These are phyloP conservation scores for Sabuloglossum arenarium DNA, from an alignment of 495 filamentous ascomycete species.

Conservation along the genomic window DNA sequence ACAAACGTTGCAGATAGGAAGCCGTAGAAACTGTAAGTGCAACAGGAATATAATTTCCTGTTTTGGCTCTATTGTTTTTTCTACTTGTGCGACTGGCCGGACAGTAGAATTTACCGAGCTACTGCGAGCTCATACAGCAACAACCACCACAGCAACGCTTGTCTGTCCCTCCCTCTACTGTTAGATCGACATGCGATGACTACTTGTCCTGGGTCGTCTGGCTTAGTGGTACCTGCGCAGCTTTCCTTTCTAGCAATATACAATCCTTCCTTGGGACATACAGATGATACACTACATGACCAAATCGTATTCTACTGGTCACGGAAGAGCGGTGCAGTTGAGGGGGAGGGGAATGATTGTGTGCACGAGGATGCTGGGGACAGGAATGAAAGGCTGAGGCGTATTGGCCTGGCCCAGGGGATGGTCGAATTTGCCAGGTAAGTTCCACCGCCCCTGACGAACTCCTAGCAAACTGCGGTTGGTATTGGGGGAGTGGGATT, in stretches of 20 bases:
- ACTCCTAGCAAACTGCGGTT: conserved; percentile 2
- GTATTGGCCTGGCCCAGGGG: conserved; percentile 93
- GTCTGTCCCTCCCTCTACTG: too few species aligned
- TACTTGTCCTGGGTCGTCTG: not conserved
- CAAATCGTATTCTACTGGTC: conserved; percentile 90
- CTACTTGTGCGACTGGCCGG: too few species aligned
- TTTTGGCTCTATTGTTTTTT: too few species aligned
- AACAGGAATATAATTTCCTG: too few species aligned
- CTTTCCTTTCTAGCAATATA: conserved; percentile 83
- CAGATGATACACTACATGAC: conserved; percentile 70
- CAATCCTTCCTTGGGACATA: conserved; percentile 72
- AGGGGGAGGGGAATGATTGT: conserved; percentile 17
- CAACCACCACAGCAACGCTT: too few species aligned
- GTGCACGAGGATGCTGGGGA: conserved; percentile 28
- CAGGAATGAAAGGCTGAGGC: conserved; percentile 63
- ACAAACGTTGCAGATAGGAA: too few species aligned
- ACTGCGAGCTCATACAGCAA: too few species aligned
- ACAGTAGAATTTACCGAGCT: not conserved
- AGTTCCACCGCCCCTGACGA: not conserved
- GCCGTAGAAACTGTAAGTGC: too few species aligned
- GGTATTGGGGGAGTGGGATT: too few species aligned
- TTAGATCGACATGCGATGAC: conserved; percentile 1
- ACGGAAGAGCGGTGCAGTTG: conserved; percentile 17
- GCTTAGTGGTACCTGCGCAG: conserved; percentile 47
- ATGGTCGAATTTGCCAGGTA: conserved; percentile 84